These are phyloP conservation scores for Colletotrichum sp. DNA, from an alignment of 2,329 filamentous ascomycete species.

Conservation along the genomic window DNA sequence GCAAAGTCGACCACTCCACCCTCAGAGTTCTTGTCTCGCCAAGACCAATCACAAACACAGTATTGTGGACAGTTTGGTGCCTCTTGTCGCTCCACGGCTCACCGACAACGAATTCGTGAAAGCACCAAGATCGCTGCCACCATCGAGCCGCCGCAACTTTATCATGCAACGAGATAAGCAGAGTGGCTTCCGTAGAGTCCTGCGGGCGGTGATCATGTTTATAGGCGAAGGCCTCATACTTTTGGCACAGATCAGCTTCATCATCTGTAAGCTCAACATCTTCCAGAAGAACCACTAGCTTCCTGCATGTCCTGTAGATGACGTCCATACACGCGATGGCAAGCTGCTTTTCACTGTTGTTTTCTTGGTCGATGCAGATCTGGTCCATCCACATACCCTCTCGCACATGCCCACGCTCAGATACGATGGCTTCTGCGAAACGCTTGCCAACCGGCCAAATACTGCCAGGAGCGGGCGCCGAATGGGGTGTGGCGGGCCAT, in stretches of 20 bases:
- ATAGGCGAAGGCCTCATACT: neutral
- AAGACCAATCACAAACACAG: neutral
- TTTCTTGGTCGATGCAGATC: conserved; percentile 42
- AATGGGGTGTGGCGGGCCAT: neutral
- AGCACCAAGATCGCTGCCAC: conserved; percentile 14
- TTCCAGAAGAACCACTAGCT: neutral
- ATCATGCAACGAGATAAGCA: neutral
- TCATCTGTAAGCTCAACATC: neutral
- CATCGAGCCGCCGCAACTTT: conserved; percentile 5
- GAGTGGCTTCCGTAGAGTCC: neutral
- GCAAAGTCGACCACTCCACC: neutral
- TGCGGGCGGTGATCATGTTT: neutral
- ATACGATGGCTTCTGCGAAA: neutral
- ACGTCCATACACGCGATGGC: conserved; percentile 6
- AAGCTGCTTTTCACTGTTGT: conserved; percentile 31
- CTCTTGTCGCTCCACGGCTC: conserved; percentile 5
- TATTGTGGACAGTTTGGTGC: neutral
- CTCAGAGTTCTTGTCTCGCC: neutral
- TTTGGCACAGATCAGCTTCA: neutral
- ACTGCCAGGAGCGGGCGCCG: neutral
- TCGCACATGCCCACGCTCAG: neutral
- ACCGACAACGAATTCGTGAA: conserved; percentile 3
- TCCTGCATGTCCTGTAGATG: neutral
- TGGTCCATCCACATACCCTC: conserved; percentile 39
- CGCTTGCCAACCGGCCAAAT: neutral